Conservation (phyloP, 192 early-diverging fungal species). For the Podila clonocystis region DNA sequence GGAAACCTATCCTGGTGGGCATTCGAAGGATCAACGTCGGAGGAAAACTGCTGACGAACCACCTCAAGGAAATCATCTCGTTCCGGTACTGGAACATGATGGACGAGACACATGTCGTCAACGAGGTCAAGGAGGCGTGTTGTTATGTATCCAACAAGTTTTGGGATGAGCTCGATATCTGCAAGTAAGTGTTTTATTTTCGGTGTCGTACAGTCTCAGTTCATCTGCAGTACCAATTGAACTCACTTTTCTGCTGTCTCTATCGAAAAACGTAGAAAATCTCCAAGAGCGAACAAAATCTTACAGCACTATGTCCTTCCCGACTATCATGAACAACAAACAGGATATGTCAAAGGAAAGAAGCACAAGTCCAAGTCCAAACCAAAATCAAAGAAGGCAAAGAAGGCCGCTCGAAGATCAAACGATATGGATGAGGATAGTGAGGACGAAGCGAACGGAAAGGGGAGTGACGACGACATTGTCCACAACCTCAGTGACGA, state of each 20-base stretch:
- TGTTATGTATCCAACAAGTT: slow-evolving; percentile 82
- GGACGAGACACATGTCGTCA: slow-evolving; percentile 90
- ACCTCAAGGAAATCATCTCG: slow-evolving; percentile 91
- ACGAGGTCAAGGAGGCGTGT: slow-evolving; percentile 84
- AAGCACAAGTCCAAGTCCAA: not conserved
- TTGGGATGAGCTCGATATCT: slow-evolving; percentile 68
- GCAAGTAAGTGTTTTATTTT: slow-evolving; percentile 54
- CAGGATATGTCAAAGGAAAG: slow-evolving; percentile 64
- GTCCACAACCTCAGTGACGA: slow-evolving; percentile 12
- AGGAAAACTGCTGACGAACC: slow-evolving; percentile 88
- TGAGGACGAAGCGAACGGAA: not conserved
- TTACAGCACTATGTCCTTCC: slow-evolving; percentile 75
- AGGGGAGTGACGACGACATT: not conserved
- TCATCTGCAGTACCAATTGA: no score
- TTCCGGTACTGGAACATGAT: slow-evolving; percentile 95
- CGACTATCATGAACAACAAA: slow-evolving; percentile 61
- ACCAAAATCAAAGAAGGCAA: not conserved
- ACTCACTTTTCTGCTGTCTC: no score
- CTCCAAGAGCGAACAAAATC: slow-evolving; percentile 57
- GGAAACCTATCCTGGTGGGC: slow-evolving; percentile 61
- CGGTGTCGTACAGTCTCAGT: not conserved
- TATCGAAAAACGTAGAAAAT: slow-evolving; percentile 40
- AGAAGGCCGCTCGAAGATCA: not conserved
- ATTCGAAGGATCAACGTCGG: slow-evolving; percentile 84
- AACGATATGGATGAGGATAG: slow-evolving; percentile 10